Conservation (phyloP, 345 rosid species). For the Pistacia atlantica region DNA sequence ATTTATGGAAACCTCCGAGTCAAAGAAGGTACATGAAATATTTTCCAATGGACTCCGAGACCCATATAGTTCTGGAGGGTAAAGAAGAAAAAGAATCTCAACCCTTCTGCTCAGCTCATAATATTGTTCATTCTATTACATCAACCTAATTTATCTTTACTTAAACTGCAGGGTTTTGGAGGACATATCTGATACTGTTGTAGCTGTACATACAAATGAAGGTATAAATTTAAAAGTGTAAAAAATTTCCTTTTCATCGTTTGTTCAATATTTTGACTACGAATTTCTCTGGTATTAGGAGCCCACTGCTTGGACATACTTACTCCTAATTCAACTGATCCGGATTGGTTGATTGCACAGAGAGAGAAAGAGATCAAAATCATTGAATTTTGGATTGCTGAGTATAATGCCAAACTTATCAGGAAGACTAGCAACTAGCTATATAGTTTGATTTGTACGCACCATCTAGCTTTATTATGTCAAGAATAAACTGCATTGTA, state of each 20-base stretch:
- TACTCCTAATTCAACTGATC: slow-evolving; percentile 27
- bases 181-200: slow-evolving; percentile 44
- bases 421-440: not conserved
- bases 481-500: no score
- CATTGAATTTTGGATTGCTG: slow-evolving; percentile 41
- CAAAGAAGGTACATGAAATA: slow-evolving; percentile 6
- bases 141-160: not conserved
- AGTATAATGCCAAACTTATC: slow-evolving; percentile 23
- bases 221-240: slow-evolving; percentile 3
- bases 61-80: slow-evolving; percentile 56
- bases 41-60: slow-evolving; percentile 52
- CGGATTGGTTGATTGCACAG: slow-evolving; percentile 44
- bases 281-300: slow-evolving; percentile 25
- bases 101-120: not conserved
- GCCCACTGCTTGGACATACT: slow-evolving; percentile 43
- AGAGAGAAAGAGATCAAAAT: slow-evolving; percentile 36
- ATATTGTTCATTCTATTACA: not conserved
- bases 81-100: not conserved
- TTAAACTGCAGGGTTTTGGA: slow-evolving; percentile 37
- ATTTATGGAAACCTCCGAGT: no score
- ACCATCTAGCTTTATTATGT: not conserved
- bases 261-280: not conserved
- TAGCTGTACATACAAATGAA: slow-evolving; percentile 38
- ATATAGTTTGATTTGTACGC: not conserved
- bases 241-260: not conserved